A percentile compares a stretch with the other conserved stretches of the same genome.
phyloP scores from a whole-genome alignment of 179 eudicot species.

The Beta macrorhiza region DNA sequence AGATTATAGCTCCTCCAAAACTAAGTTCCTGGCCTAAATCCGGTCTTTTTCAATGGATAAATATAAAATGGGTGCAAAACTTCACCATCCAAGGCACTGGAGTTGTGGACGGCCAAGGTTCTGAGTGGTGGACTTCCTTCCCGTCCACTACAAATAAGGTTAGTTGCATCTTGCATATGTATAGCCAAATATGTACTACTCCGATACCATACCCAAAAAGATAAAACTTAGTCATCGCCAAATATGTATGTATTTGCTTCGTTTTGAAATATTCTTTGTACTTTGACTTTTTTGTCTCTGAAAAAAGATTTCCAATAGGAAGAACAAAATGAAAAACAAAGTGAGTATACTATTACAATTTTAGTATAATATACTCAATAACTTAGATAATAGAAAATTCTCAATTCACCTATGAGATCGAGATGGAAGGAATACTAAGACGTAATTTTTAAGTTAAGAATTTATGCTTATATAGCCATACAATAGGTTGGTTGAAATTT shows the following conservation, averaged over 20 bases:
- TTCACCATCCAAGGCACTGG: conserved; percentile 79
- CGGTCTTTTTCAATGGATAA: conserved; percentile 71
- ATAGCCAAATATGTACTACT: background rate
- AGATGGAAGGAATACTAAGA: background rate
- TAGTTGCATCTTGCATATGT: conserved; percentile 1
- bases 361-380: no score
- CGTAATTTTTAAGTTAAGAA: background rate
- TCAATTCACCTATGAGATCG: no score
- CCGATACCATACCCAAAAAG: no score
- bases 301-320: no score
- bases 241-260: background rate
- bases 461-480: background rate
- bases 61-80: conserved; percentile 71
- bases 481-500: background rate
- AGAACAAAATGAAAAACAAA: no score
- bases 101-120: conserved; percentile 69
- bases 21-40: conserved; percentile 63
- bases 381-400: no score
- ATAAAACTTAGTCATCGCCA: background rate
- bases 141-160: conserved; percentile 35
- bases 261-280: background rate
- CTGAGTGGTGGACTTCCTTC: conserved; percentile 66
- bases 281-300: no score
- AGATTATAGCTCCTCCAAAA: conserved; percentile 55
- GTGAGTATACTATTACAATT: no score